Evolutionary conservation across 768 basidiomycete genomes (phyloP), one percentile per base, ranked within the genome.

Genomic region (Hypholoma sublateritium): DNA sequence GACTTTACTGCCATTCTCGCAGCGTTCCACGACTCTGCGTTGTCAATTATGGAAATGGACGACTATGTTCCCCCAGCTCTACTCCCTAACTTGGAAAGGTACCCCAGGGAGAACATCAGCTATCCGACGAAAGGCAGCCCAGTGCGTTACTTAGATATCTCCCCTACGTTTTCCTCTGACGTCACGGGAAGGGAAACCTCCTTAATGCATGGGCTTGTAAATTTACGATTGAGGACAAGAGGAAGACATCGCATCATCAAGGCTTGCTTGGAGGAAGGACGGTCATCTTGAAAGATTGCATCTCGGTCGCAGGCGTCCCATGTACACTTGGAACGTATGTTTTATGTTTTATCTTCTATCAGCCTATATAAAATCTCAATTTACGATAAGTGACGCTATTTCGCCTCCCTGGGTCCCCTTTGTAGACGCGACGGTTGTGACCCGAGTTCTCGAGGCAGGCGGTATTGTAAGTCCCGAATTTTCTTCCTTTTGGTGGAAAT

Each of bases 341-440:
- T 4, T n/a, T 19, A 2, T 32, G 9, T 32, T 32, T 5, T 3
- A 32, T 32, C 9, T 7, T n/a, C 9, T 32, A 28, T 5, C 9
- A 5, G 28, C 28, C 28, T 32, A 32, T 5, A 32, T 32, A 9
- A 32, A 7, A 7, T 32, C 28, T 32, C 28, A 32, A 32, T 7
- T 5, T 32, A 32, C 9, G 28, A 32, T 32, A 68, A 66, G 59
- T 14, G 64, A 65, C 39, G 64, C 64, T 17, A 63, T 65, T n/a
- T 59, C 59, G n/a, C 64, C 64, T 24, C 64, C 64, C 7, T 65
- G 64, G 64, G 60, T 63, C 3, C 64, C 64, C 1, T 57, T 55
- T 32, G 58, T 65, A 45, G 79, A 80, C 62, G 79, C 79, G 8
- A 77, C 75, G 0, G 70, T 79, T 2, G 77, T 77, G 7, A 77